phyloP scores from a whole-genome alignment of 768 basidiomycete genomes.

The Suillus cothurnatus region DNA sequence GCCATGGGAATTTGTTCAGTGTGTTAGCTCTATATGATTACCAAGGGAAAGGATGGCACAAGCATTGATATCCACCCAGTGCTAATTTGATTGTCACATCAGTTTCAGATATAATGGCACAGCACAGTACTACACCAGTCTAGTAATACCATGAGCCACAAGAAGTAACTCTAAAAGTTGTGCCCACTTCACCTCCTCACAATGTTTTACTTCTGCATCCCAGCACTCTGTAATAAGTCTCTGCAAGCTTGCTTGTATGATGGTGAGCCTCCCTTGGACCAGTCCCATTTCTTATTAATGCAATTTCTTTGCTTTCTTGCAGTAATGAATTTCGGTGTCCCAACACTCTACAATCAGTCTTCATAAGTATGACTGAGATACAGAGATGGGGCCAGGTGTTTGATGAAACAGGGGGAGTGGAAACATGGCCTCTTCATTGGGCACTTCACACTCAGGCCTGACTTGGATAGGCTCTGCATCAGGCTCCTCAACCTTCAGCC shows the following conservation, averaged over 20 bases:
- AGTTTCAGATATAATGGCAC: not conserved
- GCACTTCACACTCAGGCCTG: not conserved
- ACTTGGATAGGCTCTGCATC: too few species aligned
- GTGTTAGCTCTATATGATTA: too few species aligned
- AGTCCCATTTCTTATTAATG: not conserved
- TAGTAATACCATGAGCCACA: not conserved
- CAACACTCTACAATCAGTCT: not conserved
- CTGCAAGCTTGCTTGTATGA: not conserved
- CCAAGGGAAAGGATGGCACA: too few species aligned
- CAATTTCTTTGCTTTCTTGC: not conserved
- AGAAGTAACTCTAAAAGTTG: constrained; percentile 1
- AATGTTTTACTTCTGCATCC: not conserved
- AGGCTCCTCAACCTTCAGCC: not conserved
- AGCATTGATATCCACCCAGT: too few species aligned
- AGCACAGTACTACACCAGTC: not conserved
- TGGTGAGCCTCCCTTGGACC: not conserved
- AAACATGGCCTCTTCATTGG: not conserved
- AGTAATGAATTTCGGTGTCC: not conserved
- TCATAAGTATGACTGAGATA: not conserved
- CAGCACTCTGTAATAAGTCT: not conserved
- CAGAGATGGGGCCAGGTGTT: not conserved
- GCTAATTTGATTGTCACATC: too few species aligned
- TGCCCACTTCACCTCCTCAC: not conserved
- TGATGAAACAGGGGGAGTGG: not conserved
- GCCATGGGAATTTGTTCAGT: too few species aligned